Percentiles rank a stretch among this genome's conserved stretches.
Evolutionary conservation across 2,329 filamentous ascomycete species (phyloP).

Genomic region (Scytalidium lignicola): DNA sequence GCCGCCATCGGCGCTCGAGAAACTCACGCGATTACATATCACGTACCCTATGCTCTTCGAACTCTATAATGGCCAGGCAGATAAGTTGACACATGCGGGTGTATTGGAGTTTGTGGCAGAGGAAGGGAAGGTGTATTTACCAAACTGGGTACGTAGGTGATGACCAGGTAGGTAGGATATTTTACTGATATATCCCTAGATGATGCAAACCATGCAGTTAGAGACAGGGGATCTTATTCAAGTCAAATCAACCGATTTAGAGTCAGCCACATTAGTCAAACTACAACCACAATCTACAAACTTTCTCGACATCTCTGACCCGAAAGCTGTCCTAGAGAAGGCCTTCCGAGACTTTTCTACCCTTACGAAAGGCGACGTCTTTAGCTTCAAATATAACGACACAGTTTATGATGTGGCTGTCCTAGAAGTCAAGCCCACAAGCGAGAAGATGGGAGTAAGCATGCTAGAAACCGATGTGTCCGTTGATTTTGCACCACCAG

Average conservation of each 20-base stretch:
- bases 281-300: conserved; percentile 88
- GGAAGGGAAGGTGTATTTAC: conserved; percentile 92
- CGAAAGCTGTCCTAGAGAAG: conserved; percentile 93
- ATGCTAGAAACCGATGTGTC: conserved; percentile 96
- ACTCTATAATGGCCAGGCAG: conserved; percentile 80
- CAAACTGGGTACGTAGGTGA: conserved; percentile 69
- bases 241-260: conserved; percentile 89
- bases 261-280: conserved; percentile 89
- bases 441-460: conserved; percentile 78
- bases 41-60: conserved; percentile 98
- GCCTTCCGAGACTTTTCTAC: conserved; percentile 95
- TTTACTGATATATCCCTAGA: conserved; percentile 42
- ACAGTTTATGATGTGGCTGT: conserved; percentile 90
- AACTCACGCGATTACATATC: conserved; percentile 91
- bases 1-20: conserved; percentile 93
- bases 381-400: conserved; percentile 96
- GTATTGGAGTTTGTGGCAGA: conserved; percentile 97
- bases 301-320: conserved; percentile 95
- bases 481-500: conserved; percentile 89
- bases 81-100: conserved; percentile 82
- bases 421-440: conserved; percentile 84
- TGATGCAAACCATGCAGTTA: conserved; percentile 87
- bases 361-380: conserved; percentile 86
- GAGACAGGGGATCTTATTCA: conserved; percentile 94
- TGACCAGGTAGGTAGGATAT: neutral